A percentile compares a stretch with the other conserved stretches of the same genome.
Conservation (phyloP, 495 filamentous ascomycete species). For the Polyplosphaeria fusca region DNA sequence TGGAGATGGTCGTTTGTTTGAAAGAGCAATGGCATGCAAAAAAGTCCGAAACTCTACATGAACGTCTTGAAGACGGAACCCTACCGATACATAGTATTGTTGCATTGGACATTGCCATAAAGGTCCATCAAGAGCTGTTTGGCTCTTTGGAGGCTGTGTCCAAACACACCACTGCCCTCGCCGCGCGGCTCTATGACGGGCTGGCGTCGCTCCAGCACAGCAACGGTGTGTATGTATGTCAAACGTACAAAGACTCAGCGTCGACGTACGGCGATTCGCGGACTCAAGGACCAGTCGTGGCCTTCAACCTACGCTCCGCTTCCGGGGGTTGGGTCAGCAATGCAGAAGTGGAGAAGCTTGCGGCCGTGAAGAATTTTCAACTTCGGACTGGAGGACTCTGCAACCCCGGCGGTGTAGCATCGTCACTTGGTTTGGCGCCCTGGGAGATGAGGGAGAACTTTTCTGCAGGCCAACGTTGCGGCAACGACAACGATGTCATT, state of each 20-base stretch:
- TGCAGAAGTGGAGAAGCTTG: conserved; percentile 79
- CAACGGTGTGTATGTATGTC: conserved; percentile 65
- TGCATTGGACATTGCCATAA: conserved; percentile 70
- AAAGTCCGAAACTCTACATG: conserved; percentile 70
- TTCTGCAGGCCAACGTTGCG: conserved; percentile 66
- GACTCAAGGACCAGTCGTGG: conserved; percentile 72
- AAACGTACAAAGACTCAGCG: conserved; percentile 55
- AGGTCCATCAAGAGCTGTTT: conserved; percentile 66
- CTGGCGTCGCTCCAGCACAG: conserved; percentile 60
- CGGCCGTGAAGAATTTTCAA: conserved; percentile 72
- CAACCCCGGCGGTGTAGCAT: conserved; percentile 82
- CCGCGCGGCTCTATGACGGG: conserved; percentile 54
- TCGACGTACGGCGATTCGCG: conserved; percentile 42
- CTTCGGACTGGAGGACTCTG: conserved; percentile 83
- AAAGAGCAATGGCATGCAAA: conserved; percentile 71
- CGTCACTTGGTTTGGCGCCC: conserved; percentile 62
- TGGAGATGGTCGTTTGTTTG: conserved; percentile 68
- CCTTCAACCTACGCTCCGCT: conserved; percentile 74
- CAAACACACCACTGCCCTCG: conserved; percentile 70
- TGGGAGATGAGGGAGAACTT: conserved; percentile 81
- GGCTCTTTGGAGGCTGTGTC: conserved; percentile 67
- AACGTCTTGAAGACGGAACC: conserved; percentile 84
- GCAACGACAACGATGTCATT: conserved; percentile 72
- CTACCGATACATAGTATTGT: conserved; percentile 84
- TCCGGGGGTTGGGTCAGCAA: conserved; percentile 72